Percentiles rank a stretch among this genome's conserved stretches.
phyloP scores from a whole-genome alignment of 2,329 filamentous ascomycete genomes.

The Aspergillus ochraceoroseus region DNA sequence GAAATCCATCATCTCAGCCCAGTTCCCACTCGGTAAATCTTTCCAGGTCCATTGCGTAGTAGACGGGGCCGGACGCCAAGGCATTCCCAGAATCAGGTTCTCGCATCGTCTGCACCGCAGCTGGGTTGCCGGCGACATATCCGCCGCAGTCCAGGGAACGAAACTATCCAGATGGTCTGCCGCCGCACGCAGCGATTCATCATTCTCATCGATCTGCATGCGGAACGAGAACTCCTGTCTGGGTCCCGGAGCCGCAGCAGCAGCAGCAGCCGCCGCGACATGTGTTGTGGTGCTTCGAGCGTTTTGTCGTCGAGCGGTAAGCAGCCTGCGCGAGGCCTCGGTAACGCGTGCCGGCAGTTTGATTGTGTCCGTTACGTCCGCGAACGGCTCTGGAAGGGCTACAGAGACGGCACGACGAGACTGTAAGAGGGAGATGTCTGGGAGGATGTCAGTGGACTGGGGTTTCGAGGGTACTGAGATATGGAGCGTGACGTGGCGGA shows the following conservation, averaged over 20 bases:
- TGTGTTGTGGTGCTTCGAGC: neutral
- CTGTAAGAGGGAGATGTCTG: constrained; percentile 30
- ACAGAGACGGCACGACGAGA: constrained; percentile 36
- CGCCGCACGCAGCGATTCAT: constrained; percentile 12
- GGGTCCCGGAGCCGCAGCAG: constrained; percentile 4
- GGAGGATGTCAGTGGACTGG: constrained; percentile 12
- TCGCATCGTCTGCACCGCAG: constrained; percentile 41
- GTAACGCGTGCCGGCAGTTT: constrained; percentile 45
- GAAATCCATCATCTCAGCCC: constrained; percentile 99
- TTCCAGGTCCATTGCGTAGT: constrained; percentile 62
- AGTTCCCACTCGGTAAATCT: constrained; percentile 90
- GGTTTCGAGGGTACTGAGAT: constrained; percentile 42
- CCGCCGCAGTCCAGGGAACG: constrained; percentile 38
- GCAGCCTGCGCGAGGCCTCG: constrained; percentile 24
- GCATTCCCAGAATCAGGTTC: constrained; percentile 26
- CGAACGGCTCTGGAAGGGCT: constrained; percentile 30
- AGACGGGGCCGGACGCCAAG: neutral
- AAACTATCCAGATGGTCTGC: constrained; percentile 32
- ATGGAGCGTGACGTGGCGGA: constrained; percentile 56
- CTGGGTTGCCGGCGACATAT: constrained; percentile 32
- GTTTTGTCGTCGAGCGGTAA: constrained; percentile 14
- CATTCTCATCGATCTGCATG: constrained; percentile 47
- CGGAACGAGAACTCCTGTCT: constrained; percentile 51
- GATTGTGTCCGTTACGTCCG: constrained; percentile 38
- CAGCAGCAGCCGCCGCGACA: no score